These are phyloP conservation scores for Colletotrichum neosansevieriae DNA, from an alignment of 2,329 filamentous ascomycete species.

Conservation along the genomic window DNA sequence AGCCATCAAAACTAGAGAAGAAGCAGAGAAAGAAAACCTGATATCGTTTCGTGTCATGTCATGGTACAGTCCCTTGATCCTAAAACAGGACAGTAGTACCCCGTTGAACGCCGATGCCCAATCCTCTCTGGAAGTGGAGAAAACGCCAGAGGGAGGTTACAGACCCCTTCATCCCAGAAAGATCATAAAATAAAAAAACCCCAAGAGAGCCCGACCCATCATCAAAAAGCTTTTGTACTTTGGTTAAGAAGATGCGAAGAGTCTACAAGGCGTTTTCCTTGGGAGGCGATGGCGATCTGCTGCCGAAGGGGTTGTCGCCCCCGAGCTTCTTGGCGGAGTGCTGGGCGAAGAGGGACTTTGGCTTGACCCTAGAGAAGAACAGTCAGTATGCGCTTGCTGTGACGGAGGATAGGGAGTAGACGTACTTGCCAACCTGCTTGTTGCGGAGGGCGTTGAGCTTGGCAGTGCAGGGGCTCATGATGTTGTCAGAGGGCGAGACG, in stretches of 20 bases:
- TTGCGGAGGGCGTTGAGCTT: slow-evolving; percentile 85
- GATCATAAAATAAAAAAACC: slow-evolving; percentile 32
- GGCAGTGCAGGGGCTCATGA: slow-evolving; percentile 87
- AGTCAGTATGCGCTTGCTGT: slow-evolving; percentile 12
- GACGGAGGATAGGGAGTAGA: slow-evolving; percentile 39
- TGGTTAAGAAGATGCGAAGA: slow-evolving; percentile 35
- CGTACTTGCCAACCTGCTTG: slow-evolving; percentile 83
- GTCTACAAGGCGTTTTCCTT: slow-evolving; percentile 35
- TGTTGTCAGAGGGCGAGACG: slow-evolving; percentile 87
- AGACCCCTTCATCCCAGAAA: slow-evolving; percentile 9
- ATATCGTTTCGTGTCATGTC: slow-evolving; percentile 42
- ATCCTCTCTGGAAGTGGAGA: slow-evolving; percentile 15
- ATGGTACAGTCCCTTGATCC: slow-evolving; percentile 38
- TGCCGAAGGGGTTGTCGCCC: slow-evolving; percentile 46
- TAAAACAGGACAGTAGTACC: slow-evolving; percentile 33
- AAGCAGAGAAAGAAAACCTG: slow-evolving; percentile 36
- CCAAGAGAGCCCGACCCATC: slow-evolving; percentile 29
- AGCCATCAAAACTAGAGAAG: slow-evolving; percentile 22
- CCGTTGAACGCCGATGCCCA: slow-evolving; percentile 38
- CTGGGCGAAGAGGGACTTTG: slow-evolving; percentile 76
- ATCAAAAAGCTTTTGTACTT: slow-evolving; percentile 35
- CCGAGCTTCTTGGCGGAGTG: slow-evolving; percentile 73
- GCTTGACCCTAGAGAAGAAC: slow-evolving; percentile 65
- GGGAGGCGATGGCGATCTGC: slow-evolving; percentile 41
- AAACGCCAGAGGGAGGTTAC: slow-evolving; percentile 8